Evolutionary conservation across 768 basidiomycete genomes (phyloP).

Genomic region (Agaricus subrufescens): DNA sequence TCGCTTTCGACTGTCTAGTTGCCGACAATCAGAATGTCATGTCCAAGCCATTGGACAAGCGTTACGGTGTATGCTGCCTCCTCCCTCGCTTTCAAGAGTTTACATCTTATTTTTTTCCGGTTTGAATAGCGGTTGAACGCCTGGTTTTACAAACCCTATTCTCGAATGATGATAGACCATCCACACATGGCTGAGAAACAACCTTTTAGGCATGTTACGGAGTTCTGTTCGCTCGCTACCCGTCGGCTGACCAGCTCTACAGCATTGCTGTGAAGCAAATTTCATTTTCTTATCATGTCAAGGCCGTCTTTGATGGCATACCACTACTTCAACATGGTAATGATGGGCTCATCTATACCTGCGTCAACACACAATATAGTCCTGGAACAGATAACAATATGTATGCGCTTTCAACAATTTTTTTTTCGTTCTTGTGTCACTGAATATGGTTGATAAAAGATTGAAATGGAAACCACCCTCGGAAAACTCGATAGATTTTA

Average conservation of each 20-base stretch:
- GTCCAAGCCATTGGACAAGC: slow-evolving; percentile 73
- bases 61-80: slow-evolving; percentile 72
- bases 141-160: slow-evolving; percentile 82
- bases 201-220: slow-evolving; percentile 75
- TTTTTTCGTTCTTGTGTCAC: background rate
- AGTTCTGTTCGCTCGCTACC: background rate
- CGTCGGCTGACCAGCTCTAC: slow-evolving; percentile 11
- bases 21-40: slow-evolving; percentile 85
- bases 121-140: slow-evolving; percentile 60
- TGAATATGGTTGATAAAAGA: slow-evolving; percentile 33
- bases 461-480: slow-evolving; percentile 99
- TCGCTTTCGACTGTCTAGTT: slow-evolving; percentile 93
- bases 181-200: slow-evolving; percentile 58
- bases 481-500: slow-evolving; percentile 98
- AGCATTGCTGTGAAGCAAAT: slow-evolving; percentile 90
- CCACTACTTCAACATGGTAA: slow-evolving; percentile 86
- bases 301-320: slow-evolving; percentile 83
- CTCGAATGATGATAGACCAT: slow-evolving; percentile 61
- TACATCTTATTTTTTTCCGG: slow-evolving; percentile 6
- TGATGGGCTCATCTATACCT: slow-evolving; percentile 96
- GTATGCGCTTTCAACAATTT: slow-evolving; percentile 39
- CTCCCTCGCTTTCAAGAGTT: background rate
- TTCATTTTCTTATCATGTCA: slow-evolving; percentile 80
- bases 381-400: slow-evolving; percentile 86
- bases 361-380: slow-evolving; percentile 77